A percentile compares a stretch with the other conserved stretches of the same genome.
phyloP scores from a whole-genome alignment of 768 basidiomycete species.

The Boletus tomentosulus region DNA sequence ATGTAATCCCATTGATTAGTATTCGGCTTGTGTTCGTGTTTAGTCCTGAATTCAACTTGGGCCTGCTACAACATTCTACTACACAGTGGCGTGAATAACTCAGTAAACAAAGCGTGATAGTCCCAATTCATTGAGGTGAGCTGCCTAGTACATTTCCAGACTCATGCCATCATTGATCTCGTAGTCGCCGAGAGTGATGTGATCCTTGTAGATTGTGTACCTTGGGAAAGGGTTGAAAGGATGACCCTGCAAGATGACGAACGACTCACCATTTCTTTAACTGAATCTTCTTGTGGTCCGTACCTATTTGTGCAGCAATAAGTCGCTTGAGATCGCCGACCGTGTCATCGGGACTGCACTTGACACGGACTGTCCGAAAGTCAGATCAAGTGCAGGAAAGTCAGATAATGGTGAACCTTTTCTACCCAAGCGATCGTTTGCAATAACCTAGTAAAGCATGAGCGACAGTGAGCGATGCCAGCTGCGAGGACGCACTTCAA shows the following conservation, averaged over 20 bases:
- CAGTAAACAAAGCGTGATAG: not conserved
- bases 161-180: constrained; percentile 94
- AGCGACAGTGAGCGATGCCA: not conserved
- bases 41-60: no score
- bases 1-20: no score
- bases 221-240: constrained; percentile 36
- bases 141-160: constrained; percentile 77
- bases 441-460: constrained; percentile 63
- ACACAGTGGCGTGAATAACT: no score
- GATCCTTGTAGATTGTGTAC: constrained; percentile 96
- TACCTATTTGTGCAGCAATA: constrained; percentile 95
- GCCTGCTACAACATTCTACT: no score
- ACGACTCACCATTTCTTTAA: constrained; percentile 90
- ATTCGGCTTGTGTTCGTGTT: no score
- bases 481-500: constrained; percentile 40
- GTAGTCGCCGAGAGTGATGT: constrained; percentile 88
- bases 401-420: constrained; percentile 56
- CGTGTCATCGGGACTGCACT: constrained; percentile 93
- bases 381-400: constrained; percentile 1
- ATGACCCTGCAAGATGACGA: not conserved
- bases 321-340: constrained; percentile 97
- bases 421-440: constrained; percentile 91
- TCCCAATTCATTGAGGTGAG: not conserved
- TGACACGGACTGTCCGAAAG: constrained; percentile 73
- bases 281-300: constrained; percentile 77